Evolutionary conservation across 345 rosid species (phyloP).

Genomic region (Boechera stricta): DNA sequence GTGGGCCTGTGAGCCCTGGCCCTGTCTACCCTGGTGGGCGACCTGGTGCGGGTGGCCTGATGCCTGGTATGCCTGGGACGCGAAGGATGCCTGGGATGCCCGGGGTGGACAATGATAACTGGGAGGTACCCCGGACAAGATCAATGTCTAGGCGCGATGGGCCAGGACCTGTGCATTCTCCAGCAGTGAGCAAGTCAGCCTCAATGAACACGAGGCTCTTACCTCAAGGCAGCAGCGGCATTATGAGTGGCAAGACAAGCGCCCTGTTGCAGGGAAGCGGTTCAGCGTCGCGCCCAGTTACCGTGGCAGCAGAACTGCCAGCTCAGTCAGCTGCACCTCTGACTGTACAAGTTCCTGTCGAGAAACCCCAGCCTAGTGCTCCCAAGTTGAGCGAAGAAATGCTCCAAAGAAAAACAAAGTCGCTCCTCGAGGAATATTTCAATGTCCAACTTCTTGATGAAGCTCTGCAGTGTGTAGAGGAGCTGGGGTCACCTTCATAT

Average conservation of each 20-base stretch:
- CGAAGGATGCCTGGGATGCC: slow-evolving; percentile 98
- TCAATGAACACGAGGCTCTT: slow-evolving; percentile 66
- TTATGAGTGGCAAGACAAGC: slow-evolving; percentile 70
- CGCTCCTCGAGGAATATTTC: slow-evolving; percentile 75
- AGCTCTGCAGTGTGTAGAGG: slow-evolving; percentile 69
- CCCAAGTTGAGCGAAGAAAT: slow-evolving; percentile 49
- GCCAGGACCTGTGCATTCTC: slow-evolving; percentile 55
- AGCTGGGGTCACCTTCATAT: slow-evolving; percentile 63
- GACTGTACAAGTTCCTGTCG: slow-evolving; percentile 35
- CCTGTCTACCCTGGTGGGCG: slow-evolving; percentile 69
- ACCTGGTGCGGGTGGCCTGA: slow-evolving; percentile 94
- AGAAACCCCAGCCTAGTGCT: slow-evolving; percentile 46
- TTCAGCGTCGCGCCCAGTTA: slow-evolving; percentile 31
- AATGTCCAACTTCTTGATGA: slow-evolving; percentile 54
- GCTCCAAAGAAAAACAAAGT: slow-evolving; percentile 57
- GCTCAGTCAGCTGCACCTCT: slow-evolving; percentile 41
- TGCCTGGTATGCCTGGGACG: slow-evolving; percentile 97
- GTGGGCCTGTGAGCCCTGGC: slow-evolving; percentile 57
- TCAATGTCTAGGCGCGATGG: slow-evolving; percentile 86
- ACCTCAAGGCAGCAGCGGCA: slow-evolving; percentile 83
- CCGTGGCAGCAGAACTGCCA: slow-evolving; percentile 43
- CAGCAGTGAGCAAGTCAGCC: slow-evolving; percentile 53
- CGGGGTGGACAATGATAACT: slow-evolving; percentile 77
- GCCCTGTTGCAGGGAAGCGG: slow-evolving; percentile 73
- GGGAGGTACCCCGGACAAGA: slow-evolving; percentile 75